Evolutionary conservation across 108 stramenopile species (phyloP), one percentile per base, ranked within the genome.

Genomic region (Stephanodiscus triporus): DNA sequence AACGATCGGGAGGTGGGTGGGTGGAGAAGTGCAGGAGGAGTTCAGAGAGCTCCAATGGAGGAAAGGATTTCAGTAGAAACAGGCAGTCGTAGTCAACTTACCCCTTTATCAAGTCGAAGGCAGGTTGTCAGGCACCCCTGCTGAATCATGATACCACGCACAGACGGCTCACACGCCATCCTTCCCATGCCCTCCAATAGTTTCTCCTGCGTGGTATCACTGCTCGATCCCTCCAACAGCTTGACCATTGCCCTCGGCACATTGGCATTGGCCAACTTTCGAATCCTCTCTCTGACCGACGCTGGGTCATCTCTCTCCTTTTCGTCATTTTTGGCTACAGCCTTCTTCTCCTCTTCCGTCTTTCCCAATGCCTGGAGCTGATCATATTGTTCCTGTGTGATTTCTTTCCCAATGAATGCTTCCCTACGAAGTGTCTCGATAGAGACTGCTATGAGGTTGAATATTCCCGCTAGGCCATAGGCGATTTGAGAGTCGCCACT

Each of bases 301-400:
- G 81, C 80, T 1, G 73, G 66, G 20, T 80, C 76, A 72, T 96
- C 96, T 50, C 86, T 76, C 29, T 85, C 86, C 64, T 72, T 74
- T 62, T 86, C 87, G 27, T 73, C 74, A 37, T 82, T 81, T 19
- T 68, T 72, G 17, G 91, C 87, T 11, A 79, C 72, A 11, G 81
- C 45, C 17, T 91, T 88, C 40, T 94, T 94, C 73, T 95, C 91
- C 70, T 95, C 90, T 51, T 87, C 77, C 56, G 92, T 94, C 64
- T 94, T 94, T 34, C 88, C 88, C 80, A 97, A 72, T 24, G 72
- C 50, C 74, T 95, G 91, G 10, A 99, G 76, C 82, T 99, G 90
- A 75, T 98, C 96, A 75, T 97, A 99, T 81, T 99, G 96, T 69
- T 99, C 98, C 79, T 89, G 84, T 19, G 96, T 94, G 9, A 97